Conservation (phyloP, 495 filamentous ascomycete species). For the Lindgomyces ingoldianus region DNA sequence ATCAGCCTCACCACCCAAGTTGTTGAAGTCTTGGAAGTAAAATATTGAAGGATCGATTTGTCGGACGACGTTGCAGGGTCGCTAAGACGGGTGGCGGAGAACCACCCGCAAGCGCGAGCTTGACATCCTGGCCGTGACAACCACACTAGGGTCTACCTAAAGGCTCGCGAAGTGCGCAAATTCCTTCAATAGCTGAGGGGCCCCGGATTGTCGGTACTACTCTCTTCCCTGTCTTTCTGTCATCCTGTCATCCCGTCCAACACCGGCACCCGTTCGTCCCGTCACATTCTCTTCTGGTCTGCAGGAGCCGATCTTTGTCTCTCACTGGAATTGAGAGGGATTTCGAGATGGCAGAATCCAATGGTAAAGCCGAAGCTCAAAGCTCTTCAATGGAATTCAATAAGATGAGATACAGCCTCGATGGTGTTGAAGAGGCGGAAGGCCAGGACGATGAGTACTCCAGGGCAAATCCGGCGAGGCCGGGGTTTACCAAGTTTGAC, state of each 20-base stretch:
- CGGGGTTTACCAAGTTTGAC: slow-evolving; percentile 25
- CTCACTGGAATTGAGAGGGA: background rate
- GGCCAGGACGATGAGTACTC: background rate
- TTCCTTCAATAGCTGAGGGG: background rate
- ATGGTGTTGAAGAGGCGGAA: background rate
- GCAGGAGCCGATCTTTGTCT: background rate
- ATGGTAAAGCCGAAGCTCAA: background rate
- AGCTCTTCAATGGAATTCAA: background rate
- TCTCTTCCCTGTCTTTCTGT: background rate
- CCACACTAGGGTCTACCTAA: background rate
- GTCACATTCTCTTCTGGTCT: background rate
- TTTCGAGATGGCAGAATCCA: background rate
- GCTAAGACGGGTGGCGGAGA: background rate
- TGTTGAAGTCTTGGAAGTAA: background rate
- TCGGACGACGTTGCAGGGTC: background rate
- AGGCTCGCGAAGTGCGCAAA: background rate
- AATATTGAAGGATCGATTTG: background rate
- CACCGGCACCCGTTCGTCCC: background rate
- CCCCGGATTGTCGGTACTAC: background rate
- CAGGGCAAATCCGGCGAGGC: background rate
- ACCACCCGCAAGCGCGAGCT: background rate
- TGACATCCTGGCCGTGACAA: background rate
- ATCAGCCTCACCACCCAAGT: background rate
- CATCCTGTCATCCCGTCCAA: background rate
- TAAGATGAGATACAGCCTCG: background rate